Evolutionary conservation across 2,329 filamentous ascomycete genomes (phyloP).

Genomic region (Cladobotryum mycophilum): DNA sequence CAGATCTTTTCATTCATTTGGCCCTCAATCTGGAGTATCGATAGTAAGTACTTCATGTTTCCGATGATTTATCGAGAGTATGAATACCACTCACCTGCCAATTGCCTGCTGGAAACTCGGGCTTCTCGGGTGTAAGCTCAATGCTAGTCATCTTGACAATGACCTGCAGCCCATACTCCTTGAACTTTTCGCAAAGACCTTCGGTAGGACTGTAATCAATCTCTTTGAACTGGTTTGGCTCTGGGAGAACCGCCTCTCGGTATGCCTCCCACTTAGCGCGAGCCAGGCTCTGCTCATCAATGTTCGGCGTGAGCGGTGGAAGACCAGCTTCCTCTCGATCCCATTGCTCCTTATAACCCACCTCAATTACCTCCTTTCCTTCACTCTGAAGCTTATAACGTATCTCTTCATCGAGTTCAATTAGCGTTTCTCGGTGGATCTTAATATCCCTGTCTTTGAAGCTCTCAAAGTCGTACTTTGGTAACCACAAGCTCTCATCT

Average conservation of each 20-base stretch:
- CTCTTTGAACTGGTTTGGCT: conserved; percentile 12
- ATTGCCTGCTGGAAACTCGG: conserved; percentile 36
- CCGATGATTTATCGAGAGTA: too few species aligned
- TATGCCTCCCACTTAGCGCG: conserved; percentile 10
- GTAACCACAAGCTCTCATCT: neutral
- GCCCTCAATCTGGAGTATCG: conserved; percentile 15
- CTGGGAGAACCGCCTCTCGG: conserved; percentile 16
- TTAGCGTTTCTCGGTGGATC: neutral
- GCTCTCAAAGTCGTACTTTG: neutral
- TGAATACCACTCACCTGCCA: conserved; percentile 34
- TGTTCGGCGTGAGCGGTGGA: neutral
- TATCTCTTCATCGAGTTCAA: neutral
- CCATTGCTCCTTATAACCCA: neutral
- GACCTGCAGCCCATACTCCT: conserved; percentile 44
- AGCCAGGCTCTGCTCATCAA: neutral
- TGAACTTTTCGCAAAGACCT: conserved; percentile 15
- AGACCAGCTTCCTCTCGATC: neutral
- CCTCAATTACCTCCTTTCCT: neutral
- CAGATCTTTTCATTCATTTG: conserved; percentile 24
- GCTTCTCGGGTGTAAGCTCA: conserved; percentile 46
- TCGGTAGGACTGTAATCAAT: conserved; percentile 6
- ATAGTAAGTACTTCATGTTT: too few species aligned
- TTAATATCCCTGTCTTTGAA: neutral
- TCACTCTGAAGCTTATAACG: neutral
- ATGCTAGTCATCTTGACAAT: conserved; percentile 54